Percentiles rank a stretch among this genome's conserved stretches.
These are phyloP conservation scores for Candida germanica DNA, from an alignment of 805 yeast genomes.

Conservation along the genomic window DNA sequence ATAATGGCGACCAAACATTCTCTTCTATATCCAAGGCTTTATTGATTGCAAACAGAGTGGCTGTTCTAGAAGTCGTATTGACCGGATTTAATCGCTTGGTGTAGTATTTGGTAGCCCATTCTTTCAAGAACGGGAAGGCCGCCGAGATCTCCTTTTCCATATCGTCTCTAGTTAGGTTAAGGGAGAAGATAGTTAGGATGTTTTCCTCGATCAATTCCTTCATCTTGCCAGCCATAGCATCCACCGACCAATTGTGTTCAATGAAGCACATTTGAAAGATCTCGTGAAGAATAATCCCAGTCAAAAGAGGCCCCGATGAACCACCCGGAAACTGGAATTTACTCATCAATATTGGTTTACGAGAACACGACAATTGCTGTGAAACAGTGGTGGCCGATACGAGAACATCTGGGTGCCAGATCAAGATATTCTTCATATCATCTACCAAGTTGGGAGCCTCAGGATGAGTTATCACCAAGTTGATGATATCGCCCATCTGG, in stretches of 20 bases:
- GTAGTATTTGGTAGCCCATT: conserved; percentile 52
- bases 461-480: conserved; percentile 49
- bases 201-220: conserved; percentile 43
- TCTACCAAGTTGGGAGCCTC: conserved; percentile 47
- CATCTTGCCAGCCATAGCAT: conserved; percentile 34
- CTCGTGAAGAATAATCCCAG: conserved; percentile 83
- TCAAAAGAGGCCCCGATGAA: conserved; percentile 58
- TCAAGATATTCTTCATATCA: conserved; percentile 55
- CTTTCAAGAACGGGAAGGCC: conserved; percentile 50
- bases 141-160: conserved; percentile 41
- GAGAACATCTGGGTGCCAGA: conserved; percentile 81
- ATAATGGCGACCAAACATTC: conserved; percentile 85
- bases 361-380: conserved; percentile 66
- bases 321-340: conserved; percentile 62
- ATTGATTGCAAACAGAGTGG: conserved; percentile 49
- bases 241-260: conserved; percentile 31
- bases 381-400: conserved; percentile 81
- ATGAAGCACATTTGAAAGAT: conserved; percentile 61
- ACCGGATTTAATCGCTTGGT: conserved; percentile 14
- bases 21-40: conserved; percentile 84
- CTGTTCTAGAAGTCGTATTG: conserved; percentile 22
- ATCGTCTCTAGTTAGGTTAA: conserved; percentile 41
- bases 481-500: conserved; percentile 54
- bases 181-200: conserved; percentile 51
- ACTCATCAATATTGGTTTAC: conserved; percentile 63